These are phyloP conservation scores for Nicotiana tabacum DNA, from an alignment of 257 asterid genomes.

Conservation along the genomic window DNA sequence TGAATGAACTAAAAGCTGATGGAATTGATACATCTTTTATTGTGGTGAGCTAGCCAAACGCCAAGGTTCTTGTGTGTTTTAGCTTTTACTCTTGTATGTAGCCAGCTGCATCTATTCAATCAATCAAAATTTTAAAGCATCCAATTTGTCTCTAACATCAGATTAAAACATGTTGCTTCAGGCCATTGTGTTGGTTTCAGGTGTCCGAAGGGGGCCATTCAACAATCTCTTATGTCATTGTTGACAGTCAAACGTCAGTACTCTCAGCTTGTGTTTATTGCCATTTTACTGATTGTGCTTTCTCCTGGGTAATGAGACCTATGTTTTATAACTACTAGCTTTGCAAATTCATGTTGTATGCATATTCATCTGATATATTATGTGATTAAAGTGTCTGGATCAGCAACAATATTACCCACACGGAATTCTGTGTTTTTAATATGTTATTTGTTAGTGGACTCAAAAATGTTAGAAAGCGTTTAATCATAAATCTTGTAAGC, in stretches of 20 bases:
- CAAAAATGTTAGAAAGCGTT: not conserved
- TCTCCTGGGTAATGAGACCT: not conserved
- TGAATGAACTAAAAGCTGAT: conserved; percentile 71
- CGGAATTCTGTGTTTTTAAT: not conserved
- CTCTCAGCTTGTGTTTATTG: not conserved
- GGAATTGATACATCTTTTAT: conserved; percentile 73
- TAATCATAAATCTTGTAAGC: not conserved
- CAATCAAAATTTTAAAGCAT: not conserved
- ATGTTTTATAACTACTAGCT: not conserved
- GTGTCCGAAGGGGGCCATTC: conserved; percentile 88
- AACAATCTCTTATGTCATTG: conserved; percentile 79
- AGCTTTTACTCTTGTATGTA: not conserved
- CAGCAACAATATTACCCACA: not conserved
- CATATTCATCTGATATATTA: not conserved
- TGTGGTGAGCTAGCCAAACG: conserved; percentile 36
- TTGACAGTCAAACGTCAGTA: conserved; percentile 83
- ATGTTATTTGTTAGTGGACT: not conserved
- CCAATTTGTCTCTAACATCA: not conserved
- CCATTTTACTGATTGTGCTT: not conserved
- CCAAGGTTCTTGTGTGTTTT: not conserved
- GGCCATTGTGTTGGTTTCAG: conserved; percentile 26
- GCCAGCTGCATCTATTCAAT: not conserved
- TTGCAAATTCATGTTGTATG: not conserved
- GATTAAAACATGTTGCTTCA: not conserved
- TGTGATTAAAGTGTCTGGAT: not conserved